A percentile compares a stretch with the other conserved stretches of the same genome.
These are phyloP conservation scores for Aspergillus fumigatiaffinis DNA, from an alignment of 2,329 filamentous ascomycete species.

Conservation along the genomic window DNA sequence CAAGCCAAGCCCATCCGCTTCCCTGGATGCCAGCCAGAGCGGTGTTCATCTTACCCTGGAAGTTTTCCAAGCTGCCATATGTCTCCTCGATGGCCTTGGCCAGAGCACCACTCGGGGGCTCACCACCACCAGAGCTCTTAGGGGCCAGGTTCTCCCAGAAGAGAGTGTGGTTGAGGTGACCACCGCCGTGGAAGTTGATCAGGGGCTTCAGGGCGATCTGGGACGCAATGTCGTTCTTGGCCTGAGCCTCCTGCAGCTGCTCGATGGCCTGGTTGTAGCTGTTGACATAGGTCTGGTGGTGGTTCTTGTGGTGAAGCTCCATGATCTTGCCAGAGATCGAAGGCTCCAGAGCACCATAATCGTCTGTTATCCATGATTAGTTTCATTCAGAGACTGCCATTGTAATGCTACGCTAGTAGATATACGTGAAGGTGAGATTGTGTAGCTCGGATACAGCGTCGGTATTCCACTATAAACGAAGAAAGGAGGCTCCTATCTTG, in stretches of 20 bases:
- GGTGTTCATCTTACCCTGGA: constrained; percentile 62
- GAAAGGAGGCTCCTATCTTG: background rate
- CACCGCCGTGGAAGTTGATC: constrained; percentile 64
- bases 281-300: constrained; percentile 92
- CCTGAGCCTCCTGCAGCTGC: constrained; percentile 60
- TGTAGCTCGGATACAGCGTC: background rate
- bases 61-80: constrained; percentile 55
- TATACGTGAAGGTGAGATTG: background rate
- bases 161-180: constrained; percentile 60
- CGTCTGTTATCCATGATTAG: constrained; percentile 56
- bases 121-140: constrained; percentile 58
- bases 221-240: constrained; percentile 51
- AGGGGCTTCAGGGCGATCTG: constrained; percentile 58
- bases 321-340: constrained; percentile 85
- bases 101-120: constrained; percentile 57
- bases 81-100: constrained; percentile 55
- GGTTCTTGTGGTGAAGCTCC: constrained; percentile 91
- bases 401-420: background rate
- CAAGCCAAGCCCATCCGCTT: constrained; percentile 61
- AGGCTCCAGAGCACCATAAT: constrained; percentile 91
- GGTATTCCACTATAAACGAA: background rate
- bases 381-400: background rate
- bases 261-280: constrained; percentile 77
- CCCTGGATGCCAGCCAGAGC: constrained; percentile 64
- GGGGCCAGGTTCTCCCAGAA: constrained; percentile 68